Conservation (phyloP, 208 protist species). For the Jaenimonas drosophilae region DNA sequence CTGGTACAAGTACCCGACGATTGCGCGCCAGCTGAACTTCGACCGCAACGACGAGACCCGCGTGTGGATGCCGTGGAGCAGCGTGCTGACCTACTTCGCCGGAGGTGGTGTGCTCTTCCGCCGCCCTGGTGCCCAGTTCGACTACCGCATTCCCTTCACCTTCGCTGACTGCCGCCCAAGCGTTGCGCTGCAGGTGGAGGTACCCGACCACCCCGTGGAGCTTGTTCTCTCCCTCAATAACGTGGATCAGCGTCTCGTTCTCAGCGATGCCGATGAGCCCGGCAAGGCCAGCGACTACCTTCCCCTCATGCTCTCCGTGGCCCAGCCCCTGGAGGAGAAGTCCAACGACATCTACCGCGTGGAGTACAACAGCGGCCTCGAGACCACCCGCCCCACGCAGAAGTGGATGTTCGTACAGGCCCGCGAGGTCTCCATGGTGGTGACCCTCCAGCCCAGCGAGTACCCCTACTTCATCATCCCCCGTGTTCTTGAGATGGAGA, state of each 20-base stretch:
- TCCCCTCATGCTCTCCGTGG: slow-evolving; percentile 74
- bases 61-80: slow-evolving; percentile 68
- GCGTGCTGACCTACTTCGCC: slow-evolving; percentile 65
- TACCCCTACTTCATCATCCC: slow-evolving; percentile 64
- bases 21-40: slow-evolving; percentile 15
- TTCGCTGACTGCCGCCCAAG: slow-evolving; percentile 57
- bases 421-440: slow-evolving; percentile 65
- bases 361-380: slow-evolving; percentile 41
- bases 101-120: slow-evolving; percentile 68
- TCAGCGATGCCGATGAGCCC: slow-evolving; percentile 9
- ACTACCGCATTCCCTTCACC: slow-evolving; percentile 59
- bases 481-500: slow-evolving; percentile 56
- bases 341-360: slow-evolving; percentile 27
- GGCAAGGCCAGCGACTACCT: slow-evolving; percentile 47
- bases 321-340: slow-evolving; percentile 11
- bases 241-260: slow-evolving; percentile 40
- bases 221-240: slow-evolving; percentile 55
- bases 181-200: slow-evolving; percentile 47
- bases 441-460: slow-evolving; percentile 32
- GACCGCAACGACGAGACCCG: slow-evolving; percentile 14
- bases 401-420: slow-evolving; percentile 77
- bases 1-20: slow-evolving; percentile 31
- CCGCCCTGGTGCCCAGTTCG: slow-evolving; percentile 10
- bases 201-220: slow-evolving; percentile 20
- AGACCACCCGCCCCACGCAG: slow-evolving; percentile 34